Base-by-base conservation (phyloP, 768 basidiomycete genomes). In the Boletus speciosus region DNA sequence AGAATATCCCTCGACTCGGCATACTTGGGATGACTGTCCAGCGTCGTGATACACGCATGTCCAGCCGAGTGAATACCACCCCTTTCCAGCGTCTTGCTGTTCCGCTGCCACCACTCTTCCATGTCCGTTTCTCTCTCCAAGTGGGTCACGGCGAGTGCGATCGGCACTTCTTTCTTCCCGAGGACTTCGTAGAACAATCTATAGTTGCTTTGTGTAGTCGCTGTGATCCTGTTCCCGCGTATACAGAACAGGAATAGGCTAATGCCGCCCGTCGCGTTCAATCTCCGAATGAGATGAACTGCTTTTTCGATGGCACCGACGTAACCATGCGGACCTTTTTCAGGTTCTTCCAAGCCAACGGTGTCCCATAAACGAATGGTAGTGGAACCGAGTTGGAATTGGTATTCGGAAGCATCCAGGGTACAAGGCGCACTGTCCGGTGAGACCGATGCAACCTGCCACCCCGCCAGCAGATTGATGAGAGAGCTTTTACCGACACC, bases 171-270 rank as follows among this genome's bases (percentile, higher is more conserved):
- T 14, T 66, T 59, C 37, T 69, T 63, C 16, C 70, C 68, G 0
- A 72, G 54, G 4, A 65, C 52, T 14, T 65, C 64, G 50, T 65
- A 65, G 21, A 65, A 65, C 39, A 66, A 41, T 2, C 61, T 32
- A 11, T 66, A 66, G 40, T 64, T 64, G 58, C 63, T 63, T 44
- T 66, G 64, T 1, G 59, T 53, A 3, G 62, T 65, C 31, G 59
- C 59, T 6, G 64, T 65, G 29, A 76, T 65, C 55, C 74, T 61
- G 15, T 73, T 71, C 1, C 69, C 74, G 12, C 73, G 71, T 41
- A 78, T 73, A 37, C 71, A 71, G 55, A 70, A 77, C 15, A 78
- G 44, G 3, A 78, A 72, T 5, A 78, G 68, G 58, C 62, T 72
- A 49, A 78, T 64, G 0, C 78, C 77, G 0, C 65, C 71, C 19